Conservation (phyloP, 2,329 filamentous ascomycete genomes). For the Cadophora luteo-olivacea region DNA sequence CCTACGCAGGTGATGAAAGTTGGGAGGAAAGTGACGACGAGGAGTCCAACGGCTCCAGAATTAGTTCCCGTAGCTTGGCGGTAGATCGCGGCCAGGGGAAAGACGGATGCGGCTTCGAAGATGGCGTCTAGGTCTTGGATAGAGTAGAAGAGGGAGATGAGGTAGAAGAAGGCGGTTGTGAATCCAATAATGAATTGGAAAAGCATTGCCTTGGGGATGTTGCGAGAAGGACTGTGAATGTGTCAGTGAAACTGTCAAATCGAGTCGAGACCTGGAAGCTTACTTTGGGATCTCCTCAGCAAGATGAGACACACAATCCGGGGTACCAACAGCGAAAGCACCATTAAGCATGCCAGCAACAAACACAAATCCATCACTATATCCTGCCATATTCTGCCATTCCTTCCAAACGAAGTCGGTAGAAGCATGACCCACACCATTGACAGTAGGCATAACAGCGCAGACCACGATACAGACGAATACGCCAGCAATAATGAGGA, state of each 20-base stretch:
- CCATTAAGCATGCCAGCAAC: constrained; percentile 60
- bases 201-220: constrained; percentile 58
- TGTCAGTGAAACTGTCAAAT: neutral
- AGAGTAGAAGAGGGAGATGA: constrained; percentile 61
- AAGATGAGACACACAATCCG: constrained; percentile 69
- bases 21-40: constrained; percentile 60
- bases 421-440: constrained; percentile 48
- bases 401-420: constrained; percentile 51
- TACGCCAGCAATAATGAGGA: constrained; percentile 57
- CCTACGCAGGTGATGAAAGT: constrained; percentile 58
- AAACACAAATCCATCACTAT: constrained; percentile 61
- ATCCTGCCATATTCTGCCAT: constrained; percentile 51
- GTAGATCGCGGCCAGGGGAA: constrained; percentile 72
- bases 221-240: constrained; percentile 48
- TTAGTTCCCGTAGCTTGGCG: constrained; percentile 60
- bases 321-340: constrained; percentile 70
- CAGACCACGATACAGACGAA: constrained; percentile 61
- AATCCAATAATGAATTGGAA: constrained; percentile 57
- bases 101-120: constrained; percentile 55
- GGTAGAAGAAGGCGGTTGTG: constrained; percentile 56
- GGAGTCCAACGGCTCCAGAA: constrained; percentile 56
- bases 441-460: constrained; percentile 57
- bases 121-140: constrained; percentile 61
- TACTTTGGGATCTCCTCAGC: constrained; percentile 66
- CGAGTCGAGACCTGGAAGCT: constrained; percentile 10